Evolutionary conservation across 306 rosid genomes (phyloP).

Genomic region (Lathyrus aphaca): DNA sequence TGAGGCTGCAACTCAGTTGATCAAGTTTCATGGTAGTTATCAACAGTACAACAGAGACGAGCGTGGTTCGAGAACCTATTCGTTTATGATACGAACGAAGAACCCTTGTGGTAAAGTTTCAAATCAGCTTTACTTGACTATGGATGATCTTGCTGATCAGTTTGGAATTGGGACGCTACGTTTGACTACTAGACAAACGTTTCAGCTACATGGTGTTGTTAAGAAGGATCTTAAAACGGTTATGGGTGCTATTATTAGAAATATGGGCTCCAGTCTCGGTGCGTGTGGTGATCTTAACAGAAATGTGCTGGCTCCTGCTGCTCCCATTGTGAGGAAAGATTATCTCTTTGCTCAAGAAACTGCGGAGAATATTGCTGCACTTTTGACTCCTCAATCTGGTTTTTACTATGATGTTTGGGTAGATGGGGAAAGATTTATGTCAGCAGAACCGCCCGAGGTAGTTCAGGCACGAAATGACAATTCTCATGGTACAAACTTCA

Average conservation of each 20-base stretch:
- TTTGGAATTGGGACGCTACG: slow-evolving; percentile 98
- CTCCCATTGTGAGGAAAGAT: slow-evolving; percentile 80
- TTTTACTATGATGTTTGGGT: slow-evolving; percentile 99
- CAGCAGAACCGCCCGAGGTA: slow-evolving; percentile 88
- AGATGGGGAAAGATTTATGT: slow-evolving; percentile 79
- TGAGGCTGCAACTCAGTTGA: slow-evolving; percentile 88
- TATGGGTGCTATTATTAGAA: slow-evolving; percentile 75
- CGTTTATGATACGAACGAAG: slow-evolving; percentile 97
- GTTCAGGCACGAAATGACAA: slow-evolving; percentile 84
- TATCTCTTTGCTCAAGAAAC: slow-evolving; percentile 92
- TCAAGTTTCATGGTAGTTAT: slow-evolving; percentile 97
- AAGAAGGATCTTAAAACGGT: slow-evolving; percentile 92
- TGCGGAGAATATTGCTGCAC: slow-evolving; percentile 86
- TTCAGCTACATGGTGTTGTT: slow-evolving; percentile 95
- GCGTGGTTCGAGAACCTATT: slow-evolving; percentile 77
- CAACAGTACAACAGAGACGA: slow-evolving; percentile 93
- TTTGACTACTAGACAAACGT: slow-evolving; percentile 91
- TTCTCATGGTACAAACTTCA: slow-evolving; percentile 87
- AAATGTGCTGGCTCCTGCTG: slow-evolving; percentile 98
- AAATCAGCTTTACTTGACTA: slow-evolving; percentile 85
- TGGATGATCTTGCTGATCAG: slow-evolving; percentile 99
- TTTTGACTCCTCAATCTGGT: slow-evolving; percentile 95
- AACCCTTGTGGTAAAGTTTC: slow-evolving; percentile 95
- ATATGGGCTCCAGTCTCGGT: slow-evolving; percentile 94
- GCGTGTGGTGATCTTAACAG: slow-evolving; percentile 98